A percentile compares a stretch with the other conserved stretches of the same genome.
Conservation (phyloP, 129 eudicot genomes). For the Helianthus tuberosus region DNA sequence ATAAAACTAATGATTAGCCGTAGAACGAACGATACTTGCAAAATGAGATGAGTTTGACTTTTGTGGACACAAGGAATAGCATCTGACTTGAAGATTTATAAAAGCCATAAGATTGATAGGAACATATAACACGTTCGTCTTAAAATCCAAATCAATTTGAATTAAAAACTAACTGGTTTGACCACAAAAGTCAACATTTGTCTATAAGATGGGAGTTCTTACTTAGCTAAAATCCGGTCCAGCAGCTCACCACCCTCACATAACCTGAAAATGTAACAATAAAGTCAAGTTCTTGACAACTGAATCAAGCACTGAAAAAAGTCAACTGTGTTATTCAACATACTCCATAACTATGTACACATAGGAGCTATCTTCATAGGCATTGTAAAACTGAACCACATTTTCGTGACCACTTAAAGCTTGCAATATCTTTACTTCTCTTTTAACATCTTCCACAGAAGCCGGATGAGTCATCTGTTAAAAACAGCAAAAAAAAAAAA, state of each 20-base stretch:
- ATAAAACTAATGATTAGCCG: conserved; percentile 18
- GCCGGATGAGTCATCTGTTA: conserved; percentile 84
- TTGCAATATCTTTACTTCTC: conserved; percentile 94
- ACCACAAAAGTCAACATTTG: conserved; percentile 13
- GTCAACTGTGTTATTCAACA: conserved; percentile 32
- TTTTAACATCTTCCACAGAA: conserved; percentile 96
- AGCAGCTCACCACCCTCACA: conserved; percentile 97
- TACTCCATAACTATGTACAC: conserved; percentile 99
- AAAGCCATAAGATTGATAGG: no score
- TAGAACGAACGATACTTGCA: conserved; percentile 1
- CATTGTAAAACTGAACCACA: conserved; percentile 87
- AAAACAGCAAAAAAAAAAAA: conserved; percentile 10
- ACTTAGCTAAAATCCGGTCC: conserved; percentile 91
- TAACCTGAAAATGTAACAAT: conserved; percentile 52
- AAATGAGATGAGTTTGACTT: neutral
- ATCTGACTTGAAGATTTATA: no score
- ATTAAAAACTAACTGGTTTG: conserved; percentile 13
- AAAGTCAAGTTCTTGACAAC: conserved; percentile 15
- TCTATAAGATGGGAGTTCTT: conserved; percentile 39
- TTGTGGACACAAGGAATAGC: no score
- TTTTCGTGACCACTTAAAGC: conserved; percentile 95
- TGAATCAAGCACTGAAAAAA: conserved; percentile 7
- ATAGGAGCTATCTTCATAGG: conserved; percentile 86
- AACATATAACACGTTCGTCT: neutral
- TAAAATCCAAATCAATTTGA: neutral